Percentiles rank a stretch among this genome's conserved stretches.
phyloP scores from a whole-genome alignment of 2,329 filamentous ascomycete species.

The Phyllosticta citribraziliensis region DNA sequence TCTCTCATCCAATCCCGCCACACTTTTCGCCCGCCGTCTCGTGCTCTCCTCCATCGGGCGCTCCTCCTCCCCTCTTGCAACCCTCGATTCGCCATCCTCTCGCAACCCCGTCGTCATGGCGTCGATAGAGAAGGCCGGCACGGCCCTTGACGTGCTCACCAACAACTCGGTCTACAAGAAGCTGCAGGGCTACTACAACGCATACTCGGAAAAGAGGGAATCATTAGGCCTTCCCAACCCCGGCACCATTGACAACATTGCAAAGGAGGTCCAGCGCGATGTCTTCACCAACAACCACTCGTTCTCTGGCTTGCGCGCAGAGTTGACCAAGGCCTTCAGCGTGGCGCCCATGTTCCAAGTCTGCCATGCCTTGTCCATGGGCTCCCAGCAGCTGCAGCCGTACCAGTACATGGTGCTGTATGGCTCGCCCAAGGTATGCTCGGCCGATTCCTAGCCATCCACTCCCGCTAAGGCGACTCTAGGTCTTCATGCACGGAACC shows the following conservation, averaged over 20 bases:
- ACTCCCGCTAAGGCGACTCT: constrained; percentile 16
- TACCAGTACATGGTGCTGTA: constrained; percentile 94
- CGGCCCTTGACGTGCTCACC: constrained; percentile 51
- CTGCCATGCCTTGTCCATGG: constrained; percentile 93
- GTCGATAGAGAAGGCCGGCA: constrained; percentile 22
- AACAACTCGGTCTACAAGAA: constrained; percentile 63
- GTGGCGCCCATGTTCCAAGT: constrained; percentile 91
- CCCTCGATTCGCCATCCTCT: constrained; percentile 14
- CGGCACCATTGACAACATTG: constrained; percentile 80
- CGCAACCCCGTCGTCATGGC: constrained; percentile 22
- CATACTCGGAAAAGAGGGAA: constrained; percentile 76
- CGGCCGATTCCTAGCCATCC: not conserved
- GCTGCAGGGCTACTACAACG: constrained; percentile 66
- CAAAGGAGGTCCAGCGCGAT: constrained; percentile 89
- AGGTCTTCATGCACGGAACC: constrained; percentile 95
- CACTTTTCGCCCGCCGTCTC: not conserved
- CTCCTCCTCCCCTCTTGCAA: not conserved
- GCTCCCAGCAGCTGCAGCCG: constrained; percentile 77
- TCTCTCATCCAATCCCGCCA: constrained; percentile 3
- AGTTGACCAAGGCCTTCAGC: constrained; percentile 94
- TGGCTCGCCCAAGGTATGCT: constrained; percentile 77
- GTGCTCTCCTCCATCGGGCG: constrained; percentile 3
- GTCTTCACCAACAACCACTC: constrained; percentile 93
- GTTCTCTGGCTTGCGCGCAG: constrained; percentile 91
- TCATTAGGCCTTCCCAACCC: constrained; percentile 86